phyloP scores from a whole-genome alignment of 2,329 filamentous ascomycete genomes.

The Colletotrichum sp. region DNA sequence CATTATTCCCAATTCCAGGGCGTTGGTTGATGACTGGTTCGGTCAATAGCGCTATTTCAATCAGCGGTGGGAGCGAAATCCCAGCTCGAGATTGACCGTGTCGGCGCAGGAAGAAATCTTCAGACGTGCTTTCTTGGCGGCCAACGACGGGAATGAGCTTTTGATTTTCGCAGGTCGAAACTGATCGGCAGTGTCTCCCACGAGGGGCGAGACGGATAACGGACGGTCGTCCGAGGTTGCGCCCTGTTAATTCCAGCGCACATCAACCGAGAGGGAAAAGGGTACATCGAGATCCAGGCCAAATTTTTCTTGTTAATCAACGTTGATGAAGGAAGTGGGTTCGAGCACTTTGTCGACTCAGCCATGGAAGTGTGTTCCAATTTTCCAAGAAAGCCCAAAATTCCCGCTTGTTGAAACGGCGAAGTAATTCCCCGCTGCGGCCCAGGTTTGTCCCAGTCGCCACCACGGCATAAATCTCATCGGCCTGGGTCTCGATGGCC shows the following conservation, averaged over 20 bases:
- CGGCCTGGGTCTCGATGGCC: neutral
- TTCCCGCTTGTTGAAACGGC: constrained; percentile 8
- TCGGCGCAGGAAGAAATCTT: neutral
- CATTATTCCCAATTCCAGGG: neutral
- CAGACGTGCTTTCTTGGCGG: neutral
- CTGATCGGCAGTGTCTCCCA: neutral
- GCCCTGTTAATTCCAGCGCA: neutral
- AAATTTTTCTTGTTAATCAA: neutral
- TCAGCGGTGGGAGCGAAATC: neutral
- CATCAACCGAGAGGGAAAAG: neutral
- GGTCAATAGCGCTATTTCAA: neutral
- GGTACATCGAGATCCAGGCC: neutral
- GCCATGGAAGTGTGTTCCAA: neutral
- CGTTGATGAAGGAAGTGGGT: neutral
- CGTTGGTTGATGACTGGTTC: neutral
- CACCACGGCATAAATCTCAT: neutral
- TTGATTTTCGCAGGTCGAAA: neutral
- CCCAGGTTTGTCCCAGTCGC: neutral
- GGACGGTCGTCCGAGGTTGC: neutral
- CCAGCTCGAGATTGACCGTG: neutral
- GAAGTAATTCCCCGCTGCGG: neutral
- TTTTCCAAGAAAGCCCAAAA: neutral
- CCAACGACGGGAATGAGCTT: neutral
- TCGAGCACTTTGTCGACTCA: neutral
- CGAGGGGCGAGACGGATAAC: neutral